Base-by-base conservation (phyloP, 73 alveolate species). In the Effrenium voratum region DNA sequence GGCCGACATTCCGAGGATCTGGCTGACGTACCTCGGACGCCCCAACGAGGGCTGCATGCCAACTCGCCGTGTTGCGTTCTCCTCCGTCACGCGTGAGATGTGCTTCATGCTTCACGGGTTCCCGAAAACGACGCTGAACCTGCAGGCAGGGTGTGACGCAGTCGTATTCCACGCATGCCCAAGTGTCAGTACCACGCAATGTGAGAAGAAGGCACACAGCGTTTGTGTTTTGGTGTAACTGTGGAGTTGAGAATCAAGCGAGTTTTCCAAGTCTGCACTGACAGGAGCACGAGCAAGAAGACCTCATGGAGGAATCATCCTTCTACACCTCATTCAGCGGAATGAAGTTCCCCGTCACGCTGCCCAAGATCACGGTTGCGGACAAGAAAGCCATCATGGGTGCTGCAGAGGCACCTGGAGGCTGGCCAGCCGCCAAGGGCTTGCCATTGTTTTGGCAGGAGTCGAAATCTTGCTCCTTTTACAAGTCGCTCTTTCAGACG, bases 41-140 rank as follows among this genome's bases (percentile, higher is more conserved):
- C 84, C 84, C 52, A 73, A 73, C n/a, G 84, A 73, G n/a, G 84
- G 52, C 2, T 73, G 84, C 84, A 40, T 73, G 28, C 84, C 84
- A 6, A n/a, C 52, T 6, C 84, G 84, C 36, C 84, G n/a, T 24
- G 84, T 73, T 5, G 84, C 50, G 50, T 73, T 73, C 84, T 15
- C 52, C 5, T n/a, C 52, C 50, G 30, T 2, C 52, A 73, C 6
- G 50, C 32, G 50, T 5, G 84, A 73, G 50, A 24, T 36, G 5
- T 32, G 32, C 47, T 30, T 73, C 30, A 4, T 73, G 52, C 15
- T 28, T 47, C 12, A 4, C 46, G 15, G 52, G 26, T 73, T 73
- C 50, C 28, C 84, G 52, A 73, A 34, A 47, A 6, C 84, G 84
- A 22, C 26, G 47, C 32, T 73, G 52, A 8, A 4, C 50, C 13